Evolutionary conservation across 2,329 filamentous ascomycete genomes (phyloP), one percentile per base, ranked within the genome.

Genomic region (Nectriaceae sp.): DNA sequence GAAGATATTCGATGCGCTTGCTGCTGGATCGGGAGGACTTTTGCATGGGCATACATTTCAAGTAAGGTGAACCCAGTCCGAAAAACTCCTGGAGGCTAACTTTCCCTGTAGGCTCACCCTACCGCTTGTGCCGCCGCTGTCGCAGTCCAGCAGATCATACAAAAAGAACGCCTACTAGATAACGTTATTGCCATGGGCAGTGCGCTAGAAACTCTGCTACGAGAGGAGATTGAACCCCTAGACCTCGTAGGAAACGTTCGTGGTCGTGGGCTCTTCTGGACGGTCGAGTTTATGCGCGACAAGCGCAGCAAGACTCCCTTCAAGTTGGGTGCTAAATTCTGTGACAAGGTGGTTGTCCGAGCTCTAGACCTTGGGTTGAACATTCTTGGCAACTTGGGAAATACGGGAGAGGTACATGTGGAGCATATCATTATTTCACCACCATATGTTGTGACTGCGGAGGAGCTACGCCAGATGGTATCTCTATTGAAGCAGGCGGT

Each of bases 241-340:
- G 24, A 36, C 3, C n/a, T 50, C 5, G 44, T 50, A 20, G 44
- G 48, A 2, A 21, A 50, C 20, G 38, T 50, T 18, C 48, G 48
- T 4, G 48, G 48, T n/a, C 44, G 48, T 5, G 44, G 48, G 8
- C 48, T 50, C 13, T 50, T 50, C 19, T 50, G 48, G 48, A 40
- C 48, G 3, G 44, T 50, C n/a, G 48, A 50, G 44, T 50, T 50
- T 4, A 47, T 50, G 44, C 26, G 22, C 8, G 44, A 50, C 21
- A 35, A 29, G 24, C 10, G 29, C 5, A 20, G 19, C 15, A 44
- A 41, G n/a, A 33, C 19, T 1, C 44, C 48, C 5, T 50, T 50
- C 10, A 22, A 38, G 16, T 11, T 10, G 2, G 48, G n/a, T 6
- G 5, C 36, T 11, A 35, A 22, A 3, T 44, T 50, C 22, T 50